Evolutionary conservation across 805 yeast species (phyloP), one percentile per base, ranked within the genome.

Genomic region (Saccharomyces mikatae): DNA sequence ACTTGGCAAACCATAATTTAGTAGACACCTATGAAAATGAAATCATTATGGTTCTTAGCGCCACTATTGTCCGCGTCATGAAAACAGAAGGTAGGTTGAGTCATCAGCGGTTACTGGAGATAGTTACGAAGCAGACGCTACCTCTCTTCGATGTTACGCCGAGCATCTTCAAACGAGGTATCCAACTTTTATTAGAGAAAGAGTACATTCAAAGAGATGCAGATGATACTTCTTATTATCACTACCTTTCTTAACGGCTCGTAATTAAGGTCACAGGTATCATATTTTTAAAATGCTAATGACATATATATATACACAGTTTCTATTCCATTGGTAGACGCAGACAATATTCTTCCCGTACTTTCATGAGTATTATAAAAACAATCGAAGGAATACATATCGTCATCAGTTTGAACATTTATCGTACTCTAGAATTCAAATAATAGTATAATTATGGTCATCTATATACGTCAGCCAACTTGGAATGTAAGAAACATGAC

Each of bases 1-100:
- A 36, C 13, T 36, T 36, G 10, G 11, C 44, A 8, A 36, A 11
- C 13, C 24, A 17, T 3, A 36, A 11, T 36, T 17, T 17, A 4
- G 44, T 36, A 17, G 44, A 36, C 11, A 36, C 44, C 13, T n/a
- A 36, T 36, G 77, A 78, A 44, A 84, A 80, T 60, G 82, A 89
- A 4, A 76, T 96, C 54, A 76, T 81, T 55, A 76, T 77, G 53
- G 87, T 84, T 62, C 74, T 86, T 2, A 94, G 88, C 65, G 96
- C 97, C 1, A 94, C 95, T 0, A 79, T 90, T 54, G 96, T 90
- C 4, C 76, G 97, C 51, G 81, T 85, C n/a, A 84, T 90, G 92
- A 90, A 90, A 71, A 78, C 88, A 0, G 74, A 90, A 32, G 84
- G 82, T 60, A 70, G 76, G 0, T 60, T 85, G 53, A 74, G 68